Base-by-base conservation (phyloP, 441 rosid species). In the Breynia disticha region DNA sequence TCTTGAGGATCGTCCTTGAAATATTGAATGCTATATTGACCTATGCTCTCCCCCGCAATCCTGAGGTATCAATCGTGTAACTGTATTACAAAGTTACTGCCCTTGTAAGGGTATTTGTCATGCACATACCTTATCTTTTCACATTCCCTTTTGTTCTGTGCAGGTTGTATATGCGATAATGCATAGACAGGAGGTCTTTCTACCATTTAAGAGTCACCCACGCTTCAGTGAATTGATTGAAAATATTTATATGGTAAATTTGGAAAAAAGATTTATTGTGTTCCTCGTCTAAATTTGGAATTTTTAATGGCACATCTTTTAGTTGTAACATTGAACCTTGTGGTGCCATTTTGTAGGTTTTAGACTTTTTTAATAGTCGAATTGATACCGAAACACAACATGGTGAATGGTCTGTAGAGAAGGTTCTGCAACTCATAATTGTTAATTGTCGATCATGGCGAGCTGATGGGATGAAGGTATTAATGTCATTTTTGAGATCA, bases 111-210 rank as follows among this genome's bases (percentile, higher is more conserved):
- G 32, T 44, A 54, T 50, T 19, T 46, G 45, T 46, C 16, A 16
- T 17, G 8, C 45, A 21, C 16, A 14, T 12, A 10, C 16, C 6
- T 46, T 3, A 22, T 11, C 37, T 52, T 4, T 15, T 50, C 13
- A 44, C 19, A 49, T 55, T 46, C 41, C 57, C 20, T n/a, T 4
- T 56, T 63, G 48, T 56, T 10, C 51, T 62, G n/a, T 64, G 62
- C 76, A 94, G 99, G 81, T 90, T 67, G 86, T 94, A 19, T 94
- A 94, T 72, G 96, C 97, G 50, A 71, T 85, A 55, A 80, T 94
- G 95, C 97, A 94, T 73, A 74, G 97, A 72, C 95, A 94, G 74
- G 99, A 94, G 74, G 91, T 94, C 62, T 90, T 94, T 52, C 80
- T 78, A 70, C 97, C 97, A 54, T 94, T 90, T 66, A 82, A 81